Evolutionary conservation across 2,329 filamentous ascomycete species (phyloP), one percentile per base, ranked within the genome.

Genomic region (Scedosporium boydii): DNA sequence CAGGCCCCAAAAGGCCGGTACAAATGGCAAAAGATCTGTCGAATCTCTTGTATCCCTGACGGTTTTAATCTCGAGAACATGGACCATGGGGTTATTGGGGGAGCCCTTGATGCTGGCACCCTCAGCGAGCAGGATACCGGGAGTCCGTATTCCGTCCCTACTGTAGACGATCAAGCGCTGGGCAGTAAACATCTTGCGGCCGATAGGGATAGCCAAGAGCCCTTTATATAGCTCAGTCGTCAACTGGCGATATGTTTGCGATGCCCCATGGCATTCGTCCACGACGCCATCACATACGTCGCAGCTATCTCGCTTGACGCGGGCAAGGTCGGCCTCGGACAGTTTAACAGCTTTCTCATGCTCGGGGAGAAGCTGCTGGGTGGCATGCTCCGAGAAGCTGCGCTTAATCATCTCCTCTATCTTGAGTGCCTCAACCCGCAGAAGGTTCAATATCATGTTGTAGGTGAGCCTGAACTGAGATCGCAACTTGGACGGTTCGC

Each of bases 371-470:
- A 98, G 77, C 65, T 96, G 93, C 71, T 99, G 95, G 0, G 93
- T 98, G 26, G 93, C 93, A 75, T 99, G 95, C 74, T 99, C 95
- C 60, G 93, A 97, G 80, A 99, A 99, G 73, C 93, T 97, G 67
- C 95, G 89, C 82, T 99, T 99, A 79, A 99, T 99, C 95, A 99
- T 99, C 76, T 99, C 95, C 73, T 99, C 95, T 68, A 99, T 98
- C 78, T 97, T 98, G 67, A 99, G 77, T 2, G 95, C 95, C 74
- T 99, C 95, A 2, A 99, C 95, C 42, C 95, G 88, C 58, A 99
- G 80, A 38, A 99, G 80, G 70, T 98, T 99, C 34, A 99, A 79
- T 64, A 99, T 99, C 95, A 99, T 99, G 76, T 98, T 99, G 80
- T 99, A 99, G 0, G 96, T 99, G 58, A 99, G 80, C 64, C 95